Evolutionary conservation across 805 yeast species (phyloP), one percentile per base, ranked within the genome.

Genomic region (Schwanniomyces polymorphus): DNA sequence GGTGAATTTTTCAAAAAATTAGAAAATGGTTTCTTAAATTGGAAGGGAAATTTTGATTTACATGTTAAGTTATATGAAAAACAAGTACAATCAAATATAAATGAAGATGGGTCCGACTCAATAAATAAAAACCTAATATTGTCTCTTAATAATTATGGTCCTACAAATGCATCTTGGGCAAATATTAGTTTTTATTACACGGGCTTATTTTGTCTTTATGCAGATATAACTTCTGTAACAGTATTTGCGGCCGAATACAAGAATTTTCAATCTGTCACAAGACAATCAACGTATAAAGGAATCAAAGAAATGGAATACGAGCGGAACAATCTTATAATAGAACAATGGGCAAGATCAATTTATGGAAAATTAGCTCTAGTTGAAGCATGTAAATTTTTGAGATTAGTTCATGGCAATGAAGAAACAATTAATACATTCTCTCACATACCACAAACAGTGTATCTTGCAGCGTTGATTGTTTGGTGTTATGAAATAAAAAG

Each of bases 11-110:
- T 63, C 17, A 48, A 51, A 14, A 59, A 64, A 40, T 50, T 72
- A 28, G 65, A 63, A 40, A 56, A 56, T 5, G 70, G 72, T 1
- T 60, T 68, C 34, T 52, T 54, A 39, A 60, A 60, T 40, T 72
- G 76, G 76, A 58, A 64, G 44, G 62, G 59, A 9, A 67, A 68
- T 49, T 68, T 68, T 49, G 73, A 71, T 46, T 50, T 53, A 17
- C 76, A 70, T 44, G 64, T 68, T 23, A 49, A 54, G 8, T 28
- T 28, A 28, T 28, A 43, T 51, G 17, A 52, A 58, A 2, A 62
- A 60, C 44, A 54, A 52, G 3, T 49, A 48, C 4, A 47, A 3
- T 44, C 43, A 5, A 27, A 26, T 33, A 16, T 7, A 41, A 23
- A 3, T 18, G 12, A 3, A 27, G 11, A 39, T 35, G 2, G 35